Percentiles rank a stretch among this genome's conserved stretches.
phyloP scores from a whole-genome alignment of 1,284 basidiomycete genomes.

The Malassezia pachydermatis region DNA sequence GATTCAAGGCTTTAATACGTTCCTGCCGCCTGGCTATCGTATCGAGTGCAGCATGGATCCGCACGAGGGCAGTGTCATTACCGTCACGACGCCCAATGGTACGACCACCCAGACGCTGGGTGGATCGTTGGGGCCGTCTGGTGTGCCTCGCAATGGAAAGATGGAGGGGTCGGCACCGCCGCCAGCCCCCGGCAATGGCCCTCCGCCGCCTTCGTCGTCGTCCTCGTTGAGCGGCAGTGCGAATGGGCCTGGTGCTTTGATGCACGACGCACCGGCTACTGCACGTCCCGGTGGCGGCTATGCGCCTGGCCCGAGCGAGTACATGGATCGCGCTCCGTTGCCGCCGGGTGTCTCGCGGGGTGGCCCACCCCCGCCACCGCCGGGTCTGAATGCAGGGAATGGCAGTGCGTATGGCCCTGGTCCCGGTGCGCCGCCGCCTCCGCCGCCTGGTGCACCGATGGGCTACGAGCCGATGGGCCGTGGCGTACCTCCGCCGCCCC shows the following conservation, averaged over 20 bases:
- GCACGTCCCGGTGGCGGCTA: neutral
- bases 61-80: constrained; percentile 67
- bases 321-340: neutral
- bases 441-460: neutral
- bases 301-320: constrained; percentile 1
- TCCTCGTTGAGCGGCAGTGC: neutral
- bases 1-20: constrained; percentile 98
- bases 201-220: neutral
- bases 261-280: neutral
- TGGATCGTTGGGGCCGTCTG: constrained; percentile 39
- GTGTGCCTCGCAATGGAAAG: neutral
- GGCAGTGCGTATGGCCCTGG: too few species aligned
- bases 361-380: neutral
- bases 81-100: constrained; percentile 84
- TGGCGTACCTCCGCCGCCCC: constrained; percentile 9
- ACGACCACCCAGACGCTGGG: constrained; percentile 56
- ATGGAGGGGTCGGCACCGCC: constrained; percentile 23
- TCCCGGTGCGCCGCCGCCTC: neutral
- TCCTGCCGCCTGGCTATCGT: constrained; percentile 88
- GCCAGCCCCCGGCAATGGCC: neutral
- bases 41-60: constrained; percentile 68
- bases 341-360: neutral
- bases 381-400: too few species aligned
- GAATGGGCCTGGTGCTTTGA: neutral
- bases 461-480: constrained; percentile 21